phyloP scores from a whole-genome alignment of 768 basidiomycete genomes.

The Trametes maxima region DNA sequence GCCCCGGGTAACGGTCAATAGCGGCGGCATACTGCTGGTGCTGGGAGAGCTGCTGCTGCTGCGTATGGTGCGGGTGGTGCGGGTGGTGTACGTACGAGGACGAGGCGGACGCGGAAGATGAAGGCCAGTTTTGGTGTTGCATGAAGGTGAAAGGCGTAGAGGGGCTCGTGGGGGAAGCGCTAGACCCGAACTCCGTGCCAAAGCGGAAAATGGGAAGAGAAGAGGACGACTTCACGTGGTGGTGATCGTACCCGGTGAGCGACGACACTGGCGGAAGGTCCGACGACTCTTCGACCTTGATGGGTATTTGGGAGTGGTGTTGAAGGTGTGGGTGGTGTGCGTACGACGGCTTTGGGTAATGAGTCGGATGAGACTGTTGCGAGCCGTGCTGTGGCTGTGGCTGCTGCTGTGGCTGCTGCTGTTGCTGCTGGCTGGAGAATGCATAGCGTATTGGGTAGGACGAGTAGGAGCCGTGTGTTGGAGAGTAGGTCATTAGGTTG shows the following conservation, averaged over 20 bases:
- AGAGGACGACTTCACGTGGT: constrained; percentile 17
- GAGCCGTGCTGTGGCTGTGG: constrained; percentile 4
- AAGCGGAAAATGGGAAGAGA: constrained; percentile 27
- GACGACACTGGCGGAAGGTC: constrained; percentile 25
- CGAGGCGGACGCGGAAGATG: constrained; percentile 26
- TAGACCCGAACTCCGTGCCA: constrained; percentile 20
- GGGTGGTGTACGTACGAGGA: constrained; percentile 23
- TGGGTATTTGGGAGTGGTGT: constrained; percentile 21
- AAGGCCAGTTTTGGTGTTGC: constrained; percentile 26
- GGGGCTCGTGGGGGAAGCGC: constrained; percentile 25
- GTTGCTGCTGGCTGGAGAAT: constrained; percentile 20
- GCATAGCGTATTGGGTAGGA: constrained; percentile 24
- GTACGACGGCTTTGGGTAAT: constrained; percentile 17
- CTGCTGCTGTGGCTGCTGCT: constrained; percentile 9
- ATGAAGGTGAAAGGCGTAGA: constrained; percentile 32
- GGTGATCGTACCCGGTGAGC: constrained; percentile 18
- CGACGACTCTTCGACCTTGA: constrained; percentile 28
- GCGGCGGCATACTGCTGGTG: constrained; percentile 11
- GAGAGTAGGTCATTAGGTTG: constrained; percentile 24
- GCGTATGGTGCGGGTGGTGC: constrained; percentile 19
- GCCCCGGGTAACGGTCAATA: constrained; percentile 35
- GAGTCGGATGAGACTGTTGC: constrained; percentile 3
- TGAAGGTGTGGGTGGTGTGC: constrained; percentile 9
- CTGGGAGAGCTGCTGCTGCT: neutral
- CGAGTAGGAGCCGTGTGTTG: constrained; percentile 19